Evolutionary conservation across 2,329 filamentous ascomycete genomes (phyloP), one percentile per base, ranked within the genome.

Genomic region (Fusarium longipes): DNA sequence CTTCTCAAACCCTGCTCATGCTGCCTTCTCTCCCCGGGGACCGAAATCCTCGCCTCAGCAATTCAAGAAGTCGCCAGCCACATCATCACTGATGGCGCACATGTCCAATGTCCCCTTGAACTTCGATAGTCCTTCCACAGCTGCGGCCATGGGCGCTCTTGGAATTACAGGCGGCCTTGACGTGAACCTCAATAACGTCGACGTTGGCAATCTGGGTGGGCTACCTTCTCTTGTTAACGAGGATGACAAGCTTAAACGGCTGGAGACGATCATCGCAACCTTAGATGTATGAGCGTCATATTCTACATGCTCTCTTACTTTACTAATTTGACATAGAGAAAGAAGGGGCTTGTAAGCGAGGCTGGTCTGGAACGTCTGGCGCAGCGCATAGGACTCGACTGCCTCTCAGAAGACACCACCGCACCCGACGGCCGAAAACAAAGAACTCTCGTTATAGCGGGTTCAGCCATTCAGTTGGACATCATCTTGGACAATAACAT

Each of bases 361-460:
- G 88, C 91, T 29, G 91, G 91, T 4, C 82, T 96, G n/a, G 88
- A 91, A 75, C 84, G 91, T 53, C 80, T 95, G 29, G 90, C 88
- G 10, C 86, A 87, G 70, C 83, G 87, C 54, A 83, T 90, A 53
- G 91, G 90, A n/a, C 80, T 91, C 36, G 89, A 90, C 63, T 84
- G 83, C 56, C 77, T 90, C 14, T 88, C 86, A 80, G 87, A 91
- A 69, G 82, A 83, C 27, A 74, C 82, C 43, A 81, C 78, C 40
- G 81, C 81, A 29, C 79, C 79, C 18, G 80, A 80, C 27, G 81
- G 82, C 18, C 81, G 81, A 38, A 85, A 84, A 69, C 80, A 81
- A 53, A 84, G 80, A 67, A 87, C 84, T 6, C 77, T 91, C 40
- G 84, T 89, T 42, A 86, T 91, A 55, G 89, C 87, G 6, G 89